phyloP scores from a whole-genome alignment of 805 yeast species.

The Lipomyces chichibuensis region DNA sequence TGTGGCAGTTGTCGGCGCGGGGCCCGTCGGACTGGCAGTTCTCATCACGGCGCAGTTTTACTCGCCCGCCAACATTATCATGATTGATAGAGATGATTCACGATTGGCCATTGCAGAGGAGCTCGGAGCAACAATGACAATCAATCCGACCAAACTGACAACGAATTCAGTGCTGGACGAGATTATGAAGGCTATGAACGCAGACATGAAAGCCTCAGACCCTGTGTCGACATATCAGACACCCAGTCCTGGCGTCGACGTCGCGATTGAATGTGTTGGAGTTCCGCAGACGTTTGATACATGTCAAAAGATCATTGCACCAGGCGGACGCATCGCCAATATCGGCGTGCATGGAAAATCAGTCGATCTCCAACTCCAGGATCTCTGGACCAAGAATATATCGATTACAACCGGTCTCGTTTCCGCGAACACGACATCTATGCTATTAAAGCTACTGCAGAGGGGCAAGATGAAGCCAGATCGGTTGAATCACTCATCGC shows the following conservation, averaged over 20 bases:
- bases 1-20: constrained; percentile 31
- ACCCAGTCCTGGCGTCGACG: constrained; percentile 33
- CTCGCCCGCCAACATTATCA: constrained; percentile 28
- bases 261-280: constrained; percentile 34
- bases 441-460: constrained; percentile 20
- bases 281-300: constrained; percentile 25
- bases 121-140: constrained; percentile 26
- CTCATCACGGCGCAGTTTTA: constrained; percentile 31
- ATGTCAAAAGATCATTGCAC: constrained; percentile 25
- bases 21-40: constrained; percentile 32
- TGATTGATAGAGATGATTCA: constrained; percentile 32
- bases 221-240: constrained; percentile 12
- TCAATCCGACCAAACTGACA: constrained; percentile 22
- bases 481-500: constrained; percentile 33
- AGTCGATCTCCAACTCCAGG: constrained; percentile 25
- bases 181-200: constrained; percentile 8
- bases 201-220: constrained; percentile 5
- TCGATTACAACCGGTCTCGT: constrained; percentile 31
- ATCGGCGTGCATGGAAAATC: constrained; percentile 33
- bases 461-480: constrained; percentile 32
- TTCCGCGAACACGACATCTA: constrained; percentile 27
- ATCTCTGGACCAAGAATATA: constrained; percentile 28
- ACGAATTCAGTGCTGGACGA: constrained; percentile 20
- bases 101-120: constrained; percentile 27
- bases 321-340: constrained; percentile 33